Evolutionary conservation across 495 filamentous ascomycete species (phyloP), one percentile per base, ranked within the genome.

Genomic region (Bombardia bombarda): DNA sequence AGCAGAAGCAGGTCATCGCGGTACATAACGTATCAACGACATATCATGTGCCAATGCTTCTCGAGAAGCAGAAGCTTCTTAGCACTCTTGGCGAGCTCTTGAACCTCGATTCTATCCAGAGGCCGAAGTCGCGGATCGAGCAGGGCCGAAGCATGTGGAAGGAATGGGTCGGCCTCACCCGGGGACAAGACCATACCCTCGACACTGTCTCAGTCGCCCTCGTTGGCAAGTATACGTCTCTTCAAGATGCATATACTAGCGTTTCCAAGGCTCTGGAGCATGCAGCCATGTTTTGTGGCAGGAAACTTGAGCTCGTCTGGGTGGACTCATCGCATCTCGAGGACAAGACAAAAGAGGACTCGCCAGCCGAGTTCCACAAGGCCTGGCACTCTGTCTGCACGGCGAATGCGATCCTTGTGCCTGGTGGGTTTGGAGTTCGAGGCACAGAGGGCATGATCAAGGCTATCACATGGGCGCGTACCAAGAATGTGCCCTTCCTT

Each of bases 11-110:
- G 47, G 87, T 97, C 14, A 67, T 95, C 37, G 83, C 75, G 12
- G 92, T 97, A 7, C 83, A 83, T 45, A 82, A 97, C 61, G 84
- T 96, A 49, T 69, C 77, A 6, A 84, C 87, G 0, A 89, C 83
- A 20, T 96, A 96, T 61, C 90, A 94, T 37, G 92, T 98, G 0
- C 92, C 92, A 3, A 63, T 95, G 3, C 83, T 95, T 23, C 83
- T 98, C 4, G 79, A 87, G 45, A 68, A 84, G 33, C 87, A 97
- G 62, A 75, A 78, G 5, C 70, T 96, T 3, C 65, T 90, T 19
- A 57, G 67, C 0, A 70, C 76, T 4, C 68, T 97, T 21, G 65
- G 63, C 5, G 58, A 69, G 6, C 71, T 75, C 13, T 73, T 90
- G n/a, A 59, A 61, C 2, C 73, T 94, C 4, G 63, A 86, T 24